Conservation (phyloP, 2,329 filamentous ascomycete species). For the Fusarium pseudoanthophilum region DNA sequence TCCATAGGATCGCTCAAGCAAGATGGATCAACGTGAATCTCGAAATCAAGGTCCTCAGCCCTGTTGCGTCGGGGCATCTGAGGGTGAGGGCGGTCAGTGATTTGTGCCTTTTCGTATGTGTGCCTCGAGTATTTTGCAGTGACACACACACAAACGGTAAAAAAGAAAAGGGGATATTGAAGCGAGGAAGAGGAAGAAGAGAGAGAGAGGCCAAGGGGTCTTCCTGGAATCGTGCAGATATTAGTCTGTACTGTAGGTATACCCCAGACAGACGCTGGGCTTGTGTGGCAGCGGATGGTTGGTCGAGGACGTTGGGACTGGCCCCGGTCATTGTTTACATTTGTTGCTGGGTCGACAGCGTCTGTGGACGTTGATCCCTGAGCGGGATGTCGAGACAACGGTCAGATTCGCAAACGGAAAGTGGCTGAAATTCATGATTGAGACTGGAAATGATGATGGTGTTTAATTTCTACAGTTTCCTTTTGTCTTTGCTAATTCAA, state of each 20-base stretch:
- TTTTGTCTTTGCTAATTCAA: slow-evolving; percentile 9
- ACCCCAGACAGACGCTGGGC: background rate
- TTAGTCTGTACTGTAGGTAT: slow-evolving; percentile 15
- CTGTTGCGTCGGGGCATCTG: slow-evolving; percentile 47
- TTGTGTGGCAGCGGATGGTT: slow-evolving; percentile 47
- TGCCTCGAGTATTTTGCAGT: slow-evolving; percentile 22
- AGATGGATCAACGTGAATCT: slow-evolving; percentile 61
- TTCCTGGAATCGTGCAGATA: slow-evolving; percentile 42
- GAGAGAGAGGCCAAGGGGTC: slow-evolving; percentile 14
- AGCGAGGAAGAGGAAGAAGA: slow-evolving; percentile 12
- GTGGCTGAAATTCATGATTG: slow-evolving; percentile 4
- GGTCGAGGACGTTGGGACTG: slow-evolving; percentile 41
- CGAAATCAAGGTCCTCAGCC: slow-evolving; percentile 55
- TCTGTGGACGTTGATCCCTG: slow-evolving; percentile 21
- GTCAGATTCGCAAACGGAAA: slow-evolving; percentile 19
- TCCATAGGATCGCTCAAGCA: slow-evolving; percentile 56
- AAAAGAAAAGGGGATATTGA: slow-evolving; percentile 18
- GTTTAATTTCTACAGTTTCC: background rate
- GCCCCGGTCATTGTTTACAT: slow-evolving; percentile 49
- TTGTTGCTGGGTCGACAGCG: slow-evolving; percentile 50
- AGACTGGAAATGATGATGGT: background rate
- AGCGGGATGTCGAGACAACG: slow-evolving; percentile 28
- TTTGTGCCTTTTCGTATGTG: slow-evolving; percentile 21
- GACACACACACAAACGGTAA: slow-evolving; percentile 28
- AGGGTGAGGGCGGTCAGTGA: slow-evolving; percentile 17